Evolutionary conservation across 2,329 filamentous ascomycete species (phyloP).

Genomic region (Coleophoma crateriformis): DNA sequence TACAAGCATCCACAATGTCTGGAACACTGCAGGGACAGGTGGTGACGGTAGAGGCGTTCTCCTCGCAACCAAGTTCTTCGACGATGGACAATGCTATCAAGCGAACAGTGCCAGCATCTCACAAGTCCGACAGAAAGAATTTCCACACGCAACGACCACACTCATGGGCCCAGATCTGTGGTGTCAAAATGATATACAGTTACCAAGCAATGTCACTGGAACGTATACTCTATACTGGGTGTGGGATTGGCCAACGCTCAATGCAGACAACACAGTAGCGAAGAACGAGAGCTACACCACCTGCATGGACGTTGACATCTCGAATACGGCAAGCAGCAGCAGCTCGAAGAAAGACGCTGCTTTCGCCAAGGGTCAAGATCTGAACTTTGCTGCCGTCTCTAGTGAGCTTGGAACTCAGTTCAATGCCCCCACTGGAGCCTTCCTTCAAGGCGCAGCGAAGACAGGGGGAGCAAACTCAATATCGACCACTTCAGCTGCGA

Average conservation of each 20-base stretch:
- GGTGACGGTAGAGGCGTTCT: conserved; percentile 75
- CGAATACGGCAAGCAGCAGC: conserved; percentile 10
- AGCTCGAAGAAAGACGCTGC: conserved; percentile 13
- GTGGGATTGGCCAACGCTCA: conserved; percentile 81
- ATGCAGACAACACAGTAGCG: conserved; percentile 34
- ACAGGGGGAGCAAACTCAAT: background rate
- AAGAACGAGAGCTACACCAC: conserved; percentile 54
- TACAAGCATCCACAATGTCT: conserved; percentile 63
- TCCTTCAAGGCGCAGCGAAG: background rate
- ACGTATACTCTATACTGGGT: conserved; percentile 89
- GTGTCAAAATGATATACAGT: conserved; percentile 76
- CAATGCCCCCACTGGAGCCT: conserved; percentile 9
- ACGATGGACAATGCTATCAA: conserved; percentile 89
- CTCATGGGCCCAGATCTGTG: conserved; percentile 55
- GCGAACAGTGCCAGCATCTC: conserved; percentile 57
- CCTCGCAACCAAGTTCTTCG: conserved; percentile 73
- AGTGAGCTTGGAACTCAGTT: conserved; percentile 33
- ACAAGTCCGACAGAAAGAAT: conserved; percentile 48
- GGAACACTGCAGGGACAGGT: conserved; percentile 76
- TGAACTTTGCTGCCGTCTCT: conserved; percentile 36
- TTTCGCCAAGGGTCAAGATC: conserved; percentile 32
- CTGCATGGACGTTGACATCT: conserved; percentile 44
- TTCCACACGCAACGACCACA: conserved; percentile 43
- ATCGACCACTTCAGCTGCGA: background rate
- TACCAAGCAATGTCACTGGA: conserved; percentile 62